Evolutionary conservation across 345 rosid species (phyloP).

Genomic region (Linum trigynum): DNA sequence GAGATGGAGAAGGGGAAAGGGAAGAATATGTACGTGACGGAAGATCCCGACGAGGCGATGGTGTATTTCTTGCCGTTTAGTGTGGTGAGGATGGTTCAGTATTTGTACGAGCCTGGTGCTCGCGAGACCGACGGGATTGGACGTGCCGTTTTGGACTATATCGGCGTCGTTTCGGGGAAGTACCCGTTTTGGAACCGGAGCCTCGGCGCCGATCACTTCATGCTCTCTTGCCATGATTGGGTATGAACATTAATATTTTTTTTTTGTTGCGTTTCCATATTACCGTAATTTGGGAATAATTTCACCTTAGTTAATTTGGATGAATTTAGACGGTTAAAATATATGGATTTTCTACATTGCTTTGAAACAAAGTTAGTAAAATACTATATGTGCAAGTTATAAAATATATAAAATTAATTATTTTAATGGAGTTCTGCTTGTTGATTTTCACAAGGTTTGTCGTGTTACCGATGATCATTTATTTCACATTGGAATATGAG

Average conservation of each 20-base stretch:
- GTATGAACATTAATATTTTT: conserved; percentile 18
- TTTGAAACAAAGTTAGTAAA: too few relatives aligned
- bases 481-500: too few relatives aligned
- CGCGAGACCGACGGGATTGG: conserved; percentile 35
- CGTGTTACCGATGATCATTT: too few relatives aligned
- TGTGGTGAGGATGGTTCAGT: conserved; percentile 54
- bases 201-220: conserved; percentile 71
- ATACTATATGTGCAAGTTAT: too few relatives aligned
- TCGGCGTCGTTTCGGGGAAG: conserved; percentile 31
- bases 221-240: conserved; percentile 86
- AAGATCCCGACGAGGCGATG: conserved; percentile 44
- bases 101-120: conserved; percentile 33
- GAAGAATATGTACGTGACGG: conserved; percentile 22
- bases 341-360: too few relatives aligned
- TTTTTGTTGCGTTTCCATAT: neutral
- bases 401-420: neutral
- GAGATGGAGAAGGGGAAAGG: conserved; percentile 25
- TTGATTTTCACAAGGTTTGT: too few relatives aligned
- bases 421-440: neutral
- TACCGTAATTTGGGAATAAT: neutral
- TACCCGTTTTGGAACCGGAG: conserved; percentile 70
- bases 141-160: conserved; percentile 40
- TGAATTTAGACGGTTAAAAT: too few relatives aligned
- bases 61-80: conserved; percentile 68
- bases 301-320: too few relatives aligned